Evolutionary conservation across 306 rosid species (phyloP).

Genomic region (Parietaria judaica): DNA sequence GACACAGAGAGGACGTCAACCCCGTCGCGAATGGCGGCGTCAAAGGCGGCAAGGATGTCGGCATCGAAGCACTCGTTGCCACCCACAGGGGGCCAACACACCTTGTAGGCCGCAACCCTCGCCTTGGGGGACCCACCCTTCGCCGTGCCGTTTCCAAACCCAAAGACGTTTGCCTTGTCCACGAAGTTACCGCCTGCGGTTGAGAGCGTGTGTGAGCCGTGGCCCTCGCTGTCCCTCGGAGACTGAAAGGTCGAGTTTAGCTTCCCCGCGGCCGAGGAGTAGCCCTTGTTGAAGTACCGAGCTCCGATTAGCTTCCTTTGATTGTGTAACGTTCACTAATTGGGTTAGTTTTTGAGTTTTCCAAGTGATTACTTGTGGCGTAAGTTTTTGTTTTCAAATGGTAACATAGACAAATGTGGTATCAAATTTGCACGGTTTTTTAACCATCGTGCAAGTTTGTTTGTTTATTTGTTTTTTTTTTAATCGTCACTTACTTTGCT

Average conservation of each 20-base stretch:
- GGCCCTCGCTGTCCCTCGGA: slow-evolving; percentile 77
- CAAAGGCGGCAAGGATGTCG: slow-evolving; percentile 71
- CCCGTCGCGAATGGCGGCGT: slow-evolving; percentile 68
- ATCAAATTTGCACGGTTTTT: too few relatives aligned
- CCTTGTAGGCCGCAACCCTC: slow-evolving; percentile 79
- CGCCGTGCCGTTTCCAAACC: slow-evolving; percentile 70
- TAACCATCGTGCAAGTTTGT: too few relatives aligned
- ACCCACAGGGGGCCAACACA: slow-evolving; percentile 68
- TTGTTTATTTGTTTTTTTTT: too few relatives aligned
- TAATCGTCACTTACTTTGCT: too few relatives aligned
- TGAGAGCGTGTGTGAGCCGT: slow-evolving; percentile 86
- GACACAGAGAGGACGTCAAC: slow-evolving; percentile 75
- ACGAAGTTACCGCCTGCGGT: slow-evolving; percentile 84
- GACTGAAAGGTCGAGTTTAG: slow-evolving; percentile 52
- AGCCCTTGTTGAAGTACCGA: slow-evolving; percentile 83
- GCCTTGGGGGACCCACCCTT: slow-evolving; percentile 86
- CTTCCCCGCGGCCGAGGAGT: slow-evolving; percentile 31
- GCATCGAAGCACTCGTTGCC: slow-evolving; percentile 70
- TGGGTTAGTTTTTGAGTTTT: neutral
- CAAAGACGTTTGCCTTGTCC: slow-evolving; percentile 47
- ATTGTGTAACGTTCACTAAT: neutral
- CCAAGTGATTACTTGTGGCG: too few relatives aligned
- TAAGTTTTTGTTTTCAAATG: too few relatives aligned
- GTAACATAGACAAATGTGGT: too few relatives aligned
- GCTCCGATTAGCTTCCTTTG: slow-evolving; percentile 86